Evolutionary conservation across 805 yeast genomes (phyloP).

Genomic region (Clavispora santaluciae): DNA sequence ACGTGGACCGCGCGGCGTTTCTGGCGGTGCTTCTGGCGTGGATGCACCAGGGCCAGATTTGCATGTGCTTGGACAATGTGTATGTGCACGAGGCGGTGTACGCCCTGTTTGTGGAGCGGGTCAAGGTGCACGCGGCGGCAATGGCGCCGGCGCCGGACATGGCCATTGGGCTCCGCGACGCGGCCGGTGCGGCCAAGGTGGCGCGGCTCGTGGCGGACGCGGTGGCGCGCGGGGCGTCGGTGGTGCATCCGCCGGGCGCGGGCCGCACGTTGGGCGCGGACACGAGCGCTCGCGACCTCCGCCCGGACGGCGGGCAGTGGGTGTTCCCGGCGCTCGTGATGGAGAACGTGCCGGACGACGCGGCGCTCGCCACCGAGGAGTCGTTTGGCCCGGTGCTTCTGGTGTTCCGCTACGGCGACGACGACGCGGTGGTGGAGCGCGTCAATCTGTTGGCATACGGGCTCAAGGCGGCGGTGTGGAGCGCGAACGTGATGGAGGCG

Average conservation of each 20-base stretch:
- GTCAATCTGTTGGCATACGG: constrained; percentile 24
- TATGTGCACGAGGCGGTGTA: constrained; percentile 33
- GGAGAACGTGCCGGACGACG: constrained; percentile 23
- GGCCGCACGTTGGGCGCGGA: not conserved
- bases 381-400: constrained; percentile 42
- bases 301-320: not conserved
- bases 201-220: constrained; percentile 31
- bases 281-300: not conserved
- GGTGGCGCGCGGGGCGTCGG: constrained; percentile 31
- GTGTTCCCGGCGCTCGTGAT: constrained; percentile 27
- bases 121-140: constrained; percentile 15
- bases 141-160: constrained; percentile 16
- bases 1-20: constrained; percentile 27
- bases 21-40: constrained; percentile 30
- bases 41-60: constrained; percentile 45
- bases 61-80: constrained; percentile 42
- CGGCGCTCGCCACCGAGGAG: constrained; percentile 29
- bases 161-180: constrained; percentile 26
- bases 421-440: constrained; percentile 5
- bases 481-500: constrained; percentile 30
- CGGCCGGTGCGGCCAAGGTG: constrained; percentile 18
- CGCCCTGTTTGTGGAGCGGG: constrained; percentile 19
- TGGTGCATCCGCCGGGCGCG: constrained; percentile 13
- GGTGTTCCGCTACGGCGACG: constrained; percentile 21
- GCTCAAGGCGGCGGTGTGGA: constrained; percentile 41